Evolutionary conservation across 1,284 basidiomycete species (phyloP).

Genomic region (Ganoderma lucidum): DNA sequence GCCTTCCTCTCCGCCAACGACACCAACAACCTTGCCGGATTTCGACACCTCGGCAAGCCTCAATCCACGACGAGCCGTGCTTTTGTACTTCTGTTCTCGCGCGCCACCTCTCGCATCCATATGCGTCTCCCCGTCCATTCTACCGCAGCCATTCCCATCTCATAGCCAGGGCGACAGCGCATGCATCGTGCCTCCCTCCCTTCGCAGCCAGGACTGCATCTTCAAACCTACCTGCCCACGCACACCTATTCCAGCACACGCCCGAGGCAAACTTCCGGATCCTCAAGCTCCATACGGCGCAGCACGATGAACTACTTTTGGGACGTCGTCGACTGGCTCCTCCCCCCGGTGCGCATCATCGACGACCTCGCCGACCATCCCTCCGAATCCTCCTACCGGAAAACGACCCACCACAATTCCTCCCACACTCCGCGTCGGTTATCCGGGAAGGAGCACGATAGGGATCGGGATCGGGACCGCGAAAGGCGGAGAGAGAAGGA

Average conservation of each 20-base stretch:
- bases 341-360: slow-evolving; percentile 41
- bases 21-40: slow-evolving; percentile 3
- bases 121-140: slow-evolving; percentile 16
- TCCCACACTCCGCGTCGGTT: slow-evolving; percentile 22
- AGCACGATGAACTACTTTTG: slow-evolving; percentile 41
- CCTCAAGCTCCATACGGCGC: background rate
- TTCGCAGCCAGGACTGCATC: slow-evolving; percentile 20
- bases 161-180: slow-evolving; percentile 26
- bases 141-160: slow-evolving; percentile 12
- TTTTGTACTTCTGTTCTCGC: slow-evolving; percentile 13
- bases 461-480: no score
- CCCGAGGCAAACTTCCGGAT: background rate
- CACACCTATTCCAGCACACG: background rate
- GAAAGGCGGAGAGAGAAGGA: no score
- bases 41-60: slow-evolving; percentile 17
- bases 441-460: slow-evolving; percentile 34
- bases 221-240: slow-evolving; percentile 13
- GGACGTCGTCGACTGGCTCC: slow-evolving; percentile 43
- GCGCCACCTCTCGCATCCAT: slow-evolving; percentile 18
- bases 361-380: slow-evolving; percentile 42
- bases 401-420: slow-evolving; percentile 28
- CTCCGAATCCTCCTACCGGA: slow-evolving; percentile 30
- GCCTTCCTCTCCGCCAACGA: background rate
- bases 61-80: background rate
- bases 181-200: slow-evolving; percentile 13